Evolutionary conservation across 2,329 filamentous ascomycete species (phyloP), one percentile per base, ranked within the genome.

Genomic region (Ceratocystis smalleyi): DNA sequence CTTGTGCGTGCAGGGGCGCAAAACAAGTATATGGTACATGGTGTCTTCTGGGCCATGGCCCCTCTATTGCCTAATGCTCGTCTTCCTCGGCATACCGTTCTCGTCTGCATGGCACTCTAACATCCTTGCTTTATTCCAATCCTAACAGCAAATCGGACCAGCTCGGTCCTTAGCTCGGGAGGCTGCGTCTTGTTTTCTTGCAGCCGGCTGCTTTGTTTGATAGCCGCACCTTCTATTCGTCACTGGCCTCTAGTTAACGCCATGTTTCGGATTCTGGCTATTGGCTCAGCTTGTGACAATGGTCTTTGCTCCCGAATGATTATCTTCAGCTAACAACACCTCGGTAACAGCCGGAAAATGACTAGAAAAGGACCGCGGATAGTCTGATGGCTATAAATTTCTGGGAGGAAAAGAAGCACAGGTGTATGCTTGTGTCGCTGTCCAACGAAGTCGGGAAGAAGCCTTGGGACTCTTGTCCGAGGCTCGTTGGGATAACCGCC

Each of bases 1-100:
- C 22, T 55, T 55, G 51, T 55, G 22, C 51, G 51, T 55, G 51
- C 51, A 55, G 51, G 30, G 51, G 51, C 51, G 51, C 27, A 32
- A 55, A 55, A 55, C 12, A 19, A 17, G 45, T 19, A 22, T 6
- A 8, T 49, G 6, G 17, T 49, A 22, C 45, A 49, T 22, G n/a
- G 45, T 19, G n/a, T 17, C 7, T 49, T 19, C 45, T 35, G 32
- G 19, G 8, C 19, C 15, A 49, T 49, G 19, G 45, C 45, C 45
- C 45, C 45, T 49, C 35, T 49, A n/a, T 3, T 22, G 22, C 51
- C 51, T n/a, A 55, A 5, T 27, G 7, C 15, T 55, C 10, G 15
- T 55, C 51, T 55, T 55, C 51, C 51, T 55, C 51, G 51, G 51
- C 51, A 55, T 22, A 17, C 51, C 15, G 19, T 40, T 40, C 22